Base-by-base conservation (phyloP, 352 stramenopile species). In the Nothophytophthora sp. region DNA sequence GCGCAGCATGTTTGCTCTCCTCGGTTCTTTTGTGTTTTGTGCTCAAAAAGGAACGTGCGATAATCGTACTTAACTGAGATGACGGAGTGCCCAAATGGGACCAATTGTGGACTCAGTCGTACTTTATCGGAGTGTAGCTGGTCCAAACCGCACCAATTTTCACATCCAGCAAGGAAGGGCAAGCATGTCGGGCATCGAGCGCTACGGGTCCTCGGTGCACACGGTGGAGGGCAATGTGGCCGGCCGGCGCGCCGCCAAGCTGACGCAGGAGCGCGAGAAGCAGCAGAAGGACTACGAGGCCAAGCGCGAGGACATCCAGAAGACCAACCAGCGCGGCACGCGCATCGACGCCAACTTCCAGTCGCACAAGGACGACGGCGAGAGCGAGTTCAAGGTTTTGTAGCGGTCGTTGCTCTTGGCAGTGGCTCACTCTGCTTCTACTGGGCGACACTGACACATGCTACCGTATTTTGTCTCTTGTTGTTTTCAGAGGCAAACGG, bases 201-300 rank as follows among this genome's bases (percentile, higher is more conserved):
- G 79, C 27, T 91, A 93, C 63, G 83, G 81, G 11, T 83, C 79
- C 13, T 76, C 96, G 3, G 96, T 96, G 48, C 88, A 98, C 67
- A 99, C 97, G 15, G 94, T 99, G 27, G 97, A 99, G 78, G 97
- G 97, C 12, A 98, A 98, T 58, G 73, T 98, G 28, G 88, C 95
- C 8, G 97, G 97, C 8, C 66, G 76, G 13, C 86, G 94, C 12
- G 97, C 97, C 1, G 94, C 96, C 4, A 62, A 70, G 12, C 73
- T 99, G 29, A 92, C 86, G 11, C 95, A 97, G 63, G 71, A 98
- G 72, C 89, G 96, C 3, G 81, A 97, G 49, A 73, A 91, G 50
- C 90, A 99, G 59, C 79, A 98, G 65, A 69, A 93, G 55, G 91
- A 97, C 32, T 99, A 97, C 57, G 90, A 97, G 76, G 79, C 71